Evolutionary conservation across 2,329 filamentous ascomycete genomes (phyloP).

Genomic region (Fusarium pseudoanthophilum): DNA sequence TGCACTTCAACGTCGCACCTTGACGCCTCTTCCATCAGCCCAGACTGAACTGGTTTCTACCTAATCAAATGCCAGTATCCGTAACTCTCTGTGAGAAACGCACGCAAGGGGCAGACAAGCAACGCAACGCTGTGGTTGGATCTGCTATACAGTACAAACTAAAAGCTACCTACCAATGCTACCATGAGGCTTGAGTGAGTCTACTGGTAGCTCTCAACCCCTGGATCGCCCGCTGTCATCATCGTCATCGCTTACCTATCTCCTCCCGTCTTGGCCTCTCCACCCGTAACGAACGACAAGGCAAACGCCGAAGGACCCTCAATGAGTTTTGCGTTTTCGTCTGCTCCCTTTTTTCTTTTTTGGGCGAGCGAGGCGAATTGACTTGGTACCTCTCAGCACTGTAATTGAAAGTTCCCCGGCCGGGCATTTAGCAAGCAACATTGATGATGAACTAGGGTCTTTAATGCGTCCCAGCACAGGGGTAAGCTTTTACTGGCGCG

Average conservation of each 20-base stretch:
- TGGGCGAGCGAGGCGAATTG: background rate
- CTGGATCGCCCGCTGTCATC: constrained; percentile 35
- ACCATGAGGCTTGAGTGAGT: no score
- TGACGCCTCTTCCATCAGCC: constrained; percentile 27
- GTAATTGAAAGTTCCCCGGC: background rate
- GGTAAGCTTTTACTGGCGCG: constrained; percentile 22
- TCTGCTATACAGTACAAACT: background rate
- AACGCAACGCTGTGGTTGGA: background rate
- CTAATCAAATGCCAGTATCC: background rate
- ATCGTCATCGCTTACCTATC: constrained; percentile 34
- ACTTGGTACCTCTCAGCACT: background rate
- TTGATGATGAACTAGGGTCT: background rate
- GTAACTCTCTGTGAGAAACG: background rate
- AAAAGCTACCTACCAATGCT: no score
- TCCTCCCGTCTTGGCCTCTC: constrained; percentile 31
- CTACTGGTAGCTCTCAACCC: constrained; percentile 1
- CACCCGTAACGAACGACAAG: constrained; percentile 26
- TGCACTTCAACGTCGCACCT: constrained; percentile 24
- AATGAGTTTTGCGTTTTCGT: background rate
- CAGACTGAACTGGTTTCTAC: constrained; percentile 1
- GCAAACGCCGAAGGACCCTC: background rate
- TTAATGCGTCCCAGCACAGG: constrained; percentile 20
- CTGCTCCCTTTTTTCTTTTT: background rate
- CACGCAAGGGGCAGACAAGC: background rate
- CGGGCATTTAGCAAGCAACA: background rate